A percentile compares a stretch with the other conserved stretches of the same genome.
Conservation (phyloP, 306 rosid species). For the Cucumis melo region DNA sequence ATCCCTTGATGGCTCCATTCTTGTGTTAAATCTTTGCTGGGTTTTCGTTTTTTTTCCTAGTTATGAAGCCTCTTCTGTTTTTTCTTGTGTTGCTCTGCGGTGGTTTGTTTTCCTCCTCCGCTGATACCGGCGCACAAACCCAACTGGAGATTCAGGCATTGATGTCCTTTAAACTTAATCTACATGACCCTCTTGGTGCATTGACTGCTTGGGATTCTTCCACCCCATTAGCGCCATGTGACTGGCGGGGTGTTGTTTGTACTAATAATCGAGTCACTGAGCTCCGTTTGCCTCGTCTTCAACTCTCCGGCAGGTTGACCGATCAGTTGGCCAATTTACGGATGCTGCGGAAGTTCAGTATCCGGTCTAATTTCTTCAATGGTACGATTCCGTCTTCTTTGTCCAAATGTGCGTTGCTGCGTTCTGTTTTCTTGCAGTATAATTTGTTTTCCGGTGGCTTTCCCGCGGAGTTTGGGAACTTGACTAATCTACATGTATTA, state of each 20-base stretch:
- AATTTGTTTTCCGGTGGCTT: slow-evolving; percentile 60
- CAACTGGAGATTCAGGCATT: slow-evolving; percentile 55
- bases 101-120: slow-evolving; percentile 41
- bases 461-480: slow-evolving; percentile 51
- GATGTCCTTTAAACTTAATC: slow-evolving; percentile 52
- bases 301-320: slow-evolving; percentile 59
- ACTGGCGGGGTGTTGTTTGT: slow-evolving; percentile 73
- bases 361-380: slow-evolving; percentile 64
- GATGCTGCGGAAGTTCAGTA: slow-evolving; percentile 53
- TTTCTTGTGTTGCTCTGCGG: slow-evolving; percentile 15
- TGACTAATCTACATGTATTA: slow-evolving; percentile 41
- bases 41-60: not conserved
- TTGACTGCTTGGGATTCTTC: slow-evolving; percentile 57
- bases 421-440: slow-evolving; percentile 55
- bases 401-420: slow-evolving; percentile 48
- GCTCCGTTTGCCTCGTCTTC: slow-evolving; percentile 70
- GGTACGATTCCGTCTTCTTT: slow-evolving; percentile 61
- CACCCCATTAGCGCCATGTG: slow-evolving; percentile 70
- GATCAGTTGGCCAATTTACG: slow-evolving; percentile 38
- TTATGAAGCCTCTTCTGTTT: slow-evolving; percentile 13
- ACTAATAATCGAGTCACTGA: slow-evolving; percentile 41
- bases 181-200: slow-evolving; percentile 57
- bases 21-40: not conserved
- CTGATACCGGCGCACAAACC: slow-evolving; percentile 23
- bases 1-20: not conserved